These are phyloP conservation scores for Colletotrichum paranaense DNA, from an alignment of 2,329 filamentous ascomycete species.

Conservation along the genomic window DNA sequence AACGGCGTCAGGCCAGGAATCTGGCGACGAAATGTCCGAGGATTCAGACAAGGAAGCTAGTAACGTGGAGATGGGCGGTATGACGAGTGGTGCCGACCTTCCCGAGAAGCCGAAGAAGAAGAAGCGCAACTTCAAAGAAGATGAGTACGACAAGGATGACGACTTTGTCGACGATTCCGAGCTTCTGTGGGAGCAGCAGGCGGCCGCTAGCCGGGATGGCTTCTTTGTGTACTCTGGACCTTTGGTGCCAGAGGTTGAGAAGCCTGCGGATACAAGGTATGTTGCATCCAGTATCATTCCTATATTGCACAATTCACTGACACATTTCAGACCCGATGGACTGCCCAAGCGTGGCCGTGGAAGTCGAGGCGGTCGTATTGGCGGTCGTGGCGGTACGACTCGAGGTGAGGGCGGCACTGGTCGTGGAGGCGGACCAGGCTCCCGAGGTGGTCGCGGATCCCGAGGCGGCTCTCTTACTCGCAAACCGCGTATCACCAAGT, in stretches of 20 bases:
- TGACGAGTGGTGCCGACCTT: constrained; percentile 69
- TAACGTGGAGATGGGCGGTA: constrained; percentile 87
- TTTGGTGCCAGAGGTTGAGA: constrained; percentile 87
- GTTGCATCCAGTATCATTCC: constrained; percentile 42
- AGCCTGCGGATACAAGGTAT: constrained; percentile 65
- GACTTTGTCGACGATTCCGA: constrained; percentile 95
- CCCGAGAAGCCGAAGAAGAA: constrained; percentile 76
- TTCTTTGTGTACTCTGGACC: constrained; percentile 99
- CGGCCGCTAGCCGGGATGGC: constrained; percentile 92
- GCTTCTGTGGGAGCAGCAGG: constrained; percentile 93
- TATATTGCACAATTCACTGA: constrained; percentile 46
- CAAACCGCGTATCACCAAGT: constrained; percentile 88
- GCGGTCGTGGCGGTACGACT: constrained; percentile 71
- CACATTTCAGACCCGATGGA: constrained; percentile 69
- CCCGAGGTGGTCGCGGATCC: constrained; percentile 76
- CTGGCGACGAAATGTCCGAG: constrained; percentile 85
- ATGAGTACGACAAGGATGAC: constrained; percentile 86
- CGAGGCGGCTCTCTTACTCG: constrained; percentile 79
- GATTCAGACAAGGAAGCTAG: constrained; percentile 84
- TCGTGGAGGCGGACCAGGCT: constrained; percentile 71
- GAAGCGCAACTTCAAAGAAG: constrained; percentile 83
- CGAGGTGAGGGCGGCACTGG: constrained; percentile 59
- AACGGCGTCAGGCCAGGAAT: constrained; percentile 74
- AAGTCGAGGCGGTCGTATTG: constrained; percentile 60
- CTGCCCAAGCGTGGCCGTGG: constrained; percentile 73